Percentiles rank a stretch among this genome's conserved stretches.
Conservation (phyloP, 768 basidiomycete genomes). For the Sistotremastrum suecicum region DNA sequence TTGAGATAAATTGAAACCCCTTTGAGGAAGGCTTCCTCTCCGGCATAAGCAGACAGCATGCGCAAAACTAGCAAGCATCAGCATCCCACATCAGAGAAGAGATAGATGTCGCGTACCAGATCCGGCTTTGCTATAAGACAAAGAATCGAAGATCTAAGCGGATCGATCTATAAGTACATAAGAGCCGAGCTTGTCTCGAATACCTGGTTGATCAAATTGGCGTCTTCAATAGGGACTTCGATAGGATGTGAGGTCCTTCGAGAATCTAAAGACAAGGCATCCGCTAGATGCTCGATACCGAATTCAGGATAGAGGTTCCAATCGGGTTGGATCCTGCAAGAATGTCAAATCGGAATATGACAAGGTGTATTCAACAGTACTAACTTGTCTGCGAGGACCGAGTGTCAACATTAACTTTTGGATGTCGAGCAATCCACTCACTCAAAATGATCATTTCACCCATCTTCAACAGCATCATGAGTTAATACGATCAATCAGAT, state of each 20-base stretch:
- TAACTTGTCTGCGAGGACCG: constrained; percentile 34
- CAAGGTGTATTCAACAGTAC: constrained; percentile 6
- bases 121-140: constrained; percentile 78
- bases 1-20: constrained; percentile 90
- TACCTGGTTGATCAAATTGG: constrained; percentile 70
- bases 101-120: constrained; percentile 32
- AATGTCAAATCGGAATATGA: constrained; percentile 1
- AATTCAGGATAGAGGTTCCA: constrained; percentile 79
- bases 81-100: neutral
- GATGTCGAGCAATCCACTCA: constrained; percentile 19
- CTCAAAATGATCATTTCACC: constrained; percentile 78
- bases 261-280: constrained; percentile 72
- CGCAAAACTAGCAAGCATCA: constrained; percentile 48
- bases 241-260: constrained; percentile 86
- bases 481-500: neutral
- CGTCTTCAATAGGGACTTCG: constrained; percentile 81
- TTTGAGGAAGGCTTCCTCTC: constrained; percentile 76
- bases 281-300: constrained; percentile 59
- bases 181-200: neutral
- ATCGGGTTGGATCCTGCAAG: constrained; percentile 58
- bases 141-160: constrained; percentile 72
- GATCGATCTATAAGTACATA: neutral
- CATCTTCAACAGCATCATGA: constrained; percentile 32
- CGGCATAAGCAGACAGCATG: constrained; percentile 83
- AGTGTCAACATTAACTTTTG: no score